phyloP scores from a whole-genome alignment of 345 rosid genomes.

The Acer saccharum region DNA sequence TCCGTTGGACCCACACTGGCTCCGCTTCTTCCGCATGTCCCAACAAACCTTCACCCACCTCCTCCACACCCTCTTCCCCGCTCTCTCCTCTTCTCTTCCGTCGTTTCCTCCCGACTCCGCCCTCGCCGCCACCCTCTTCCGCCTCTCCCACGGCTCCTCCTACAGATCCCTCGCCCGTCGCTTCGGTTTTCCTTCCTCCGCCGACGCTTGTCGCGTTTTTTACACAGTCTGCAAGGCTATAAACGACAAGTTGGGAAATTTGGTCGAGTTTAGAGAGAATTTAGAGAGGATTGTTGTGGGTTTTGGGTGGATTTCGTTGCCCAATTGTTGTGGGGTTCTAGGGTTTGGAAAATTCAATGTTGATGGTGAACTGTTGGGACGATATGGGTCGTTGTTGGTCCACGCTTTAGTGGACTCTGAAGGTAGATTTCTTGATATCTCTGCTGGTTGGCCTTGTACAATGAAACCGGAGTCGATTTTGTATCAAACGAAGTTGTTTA shows the following conservation, averaged over 20 bases:
- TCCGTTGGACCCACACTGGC: slow-evolving; percentile 59
- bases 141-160: slow-evolving; percentile 73
- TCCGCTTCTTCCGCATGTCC: slow-evolving; percentile 58
- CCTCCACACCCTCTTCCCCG: slow-evolving; percentile 45
- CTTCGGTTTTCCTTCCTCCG: slow-evolving; percentile 52
- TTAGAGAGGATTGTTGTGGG: too few relatives aligned
- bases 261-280: too few relatives aligned
- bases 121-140: slow-evolving; percentile 66
- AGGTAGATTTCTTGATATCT: slow-evolving; percentile 71
- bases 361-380: too few relatives aligned
- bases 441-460: slow-evolving; percentile 77
- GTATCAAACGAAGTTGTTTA: slow-evolving; percentile 50
- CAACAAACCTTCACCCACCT: slow-evolving; percentile 50
- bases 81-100: slow-evolving; percentile 38
- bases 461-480: slow-evolving; percentile 54
- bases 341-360: too few relatives aligned
- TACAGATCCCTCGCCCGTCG: slow-evolving; percentile 44
- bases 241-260: too few relatives aligned
- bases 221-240: too few relatives aligned
- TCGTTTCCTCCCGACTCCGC: slow-evolving; percentile 44
- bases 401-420: slow-evolving; percentile 78
- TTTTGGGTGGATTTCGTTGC: too few relatives aligned
- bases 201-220: slow-evolving; percentile 56
- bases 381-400: too few relatives aligned
- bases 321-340: too few relatives aligned